Conservation (phyloP, 1,139 yeast species). For the Yamadazyma mexicana region DNA sequence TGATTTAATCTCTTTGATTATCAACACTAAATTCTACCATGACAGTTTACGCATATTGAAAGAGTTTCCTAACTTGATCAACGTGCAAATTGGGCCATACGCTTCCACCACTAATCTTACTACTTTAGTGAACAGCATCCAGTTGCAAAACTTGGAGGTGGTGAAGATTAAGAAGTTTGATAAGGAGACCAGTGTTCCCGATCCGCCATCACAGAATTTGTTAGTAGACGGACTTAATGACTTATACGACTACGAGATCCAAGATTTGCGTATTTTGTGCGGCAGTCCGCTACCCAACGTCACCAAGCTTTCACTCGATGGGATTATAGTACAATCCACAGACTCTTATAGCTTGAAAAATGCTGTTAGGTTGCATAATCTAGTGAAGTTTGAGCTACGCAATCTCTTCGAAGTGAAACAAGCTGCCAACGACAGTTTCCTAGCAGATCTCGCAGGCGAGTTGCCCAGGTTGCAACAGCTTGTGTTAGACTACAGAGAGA, state of each 20-base stretch:
- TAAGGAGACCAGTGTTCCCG: constrained; percentile 16
- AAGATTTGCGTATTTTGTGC: constrained; percentile 9
- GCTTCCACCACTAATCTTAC: constrained; percentile 19
- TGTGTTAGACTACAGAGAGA: constrained; percentile 47
- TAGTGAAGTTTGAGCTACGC: constrained; percentile 25
- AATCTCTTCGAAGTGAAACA: constrained; percentile 29
- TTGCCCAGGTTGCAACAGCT: constrained; percentile 29
- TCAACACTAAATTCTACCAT: constrained; percentile 27
- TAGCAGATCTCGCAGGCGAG: constrained; percentile 25
- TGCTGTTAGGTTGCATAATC: constrained; percentile 21
- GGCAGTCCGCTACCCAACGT: constrained; percentile 16
- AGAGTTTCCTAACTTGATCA: constrained; percentile 24
- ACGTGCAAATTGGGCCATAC: constrained; percentile 32
- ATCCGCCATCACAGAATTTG: constrained; percentile 15
- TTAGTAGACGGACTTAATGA: constrained; percentile 2
- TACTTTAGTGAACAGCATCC: constrained; percentile 13
- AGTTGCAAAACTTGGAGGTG: constrained; percentile 11
- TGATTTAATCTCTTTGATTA: constrained; percentile 20
- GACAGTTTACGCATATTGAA: constrained; percentile 9
- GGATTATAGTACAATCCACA: constrained; percentile 23
- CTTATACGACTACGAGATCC: constrained; percentile 6
- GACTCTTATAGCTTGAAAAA: constrained; percentile 25
- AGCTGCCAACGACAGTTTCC: constrained; percentile 17
- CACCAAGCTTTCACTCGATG: constrained; percentile 25
- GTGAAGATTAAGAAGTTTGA: constrained; percentile 23